Base-by-base conservation (phyloP, 2,329 filamentous ascomycete species). In the Zasmidium citrigriseum region DNA sequence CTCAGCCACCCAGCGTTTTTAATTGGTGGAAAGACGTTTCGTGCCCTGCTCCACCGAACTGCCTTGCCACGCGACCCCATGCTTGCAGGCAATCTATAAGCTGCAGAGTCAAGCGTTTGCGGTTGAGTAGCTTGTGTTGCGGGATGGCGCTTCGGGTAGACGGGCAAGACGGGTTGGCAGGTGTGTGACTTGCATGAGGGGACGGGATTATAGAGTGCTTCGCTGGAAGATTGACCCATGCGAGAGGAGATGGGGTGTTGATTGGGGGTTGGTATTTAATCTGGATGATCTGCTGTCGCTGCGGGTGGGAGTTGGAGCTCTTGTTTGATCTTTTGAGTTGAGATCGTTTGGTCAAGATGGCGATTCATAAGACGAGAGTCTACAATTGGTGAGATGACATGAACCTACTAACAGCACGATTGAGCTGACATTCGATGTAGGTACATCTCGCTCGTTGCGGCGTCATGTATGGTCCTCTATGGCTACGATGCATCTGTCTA, bases 401-500 rank as follows among this genome's bases (percentile, higher is more conserved):
- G 3, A 23, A 27, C 23, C 21, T 25, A 22, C 10, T 4, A 14
- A 41, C 4, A 34, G 23, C 16, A 16, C n/a, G 5, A 48, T 22
- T 4, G 47, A 16, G 25, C 48, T 34, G 25, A 34, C 27, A 2
- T 20, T 21, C n/a, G 9, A 5, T 14, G n/a, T 22, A 55, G 85
- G 85, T 89, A 87, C 76, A 85, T 88, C 64, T 87, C 86, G 59
- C 78, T 89, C 52, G 84, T 89, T 64, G 87, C 87, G 57, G 87
- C 88, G 68, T 85, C 86, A 72, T 89, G 86, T 72, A 90, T 90
- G 88, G 86, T 89, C 21, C 79, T 90, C 46, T 90, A 89, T 70
- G 88, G 88, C 57, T 90, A 90, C 70, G 88, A 90, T 80, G 86
- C 87, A 1, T 88, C 86, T 38, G 87, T 89, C 48, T 90, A 86